Evolutionary conservation across 1,284 basidiomycete species (phyloP).

Genomic region (Vanrija pseudolonga): DNA sequence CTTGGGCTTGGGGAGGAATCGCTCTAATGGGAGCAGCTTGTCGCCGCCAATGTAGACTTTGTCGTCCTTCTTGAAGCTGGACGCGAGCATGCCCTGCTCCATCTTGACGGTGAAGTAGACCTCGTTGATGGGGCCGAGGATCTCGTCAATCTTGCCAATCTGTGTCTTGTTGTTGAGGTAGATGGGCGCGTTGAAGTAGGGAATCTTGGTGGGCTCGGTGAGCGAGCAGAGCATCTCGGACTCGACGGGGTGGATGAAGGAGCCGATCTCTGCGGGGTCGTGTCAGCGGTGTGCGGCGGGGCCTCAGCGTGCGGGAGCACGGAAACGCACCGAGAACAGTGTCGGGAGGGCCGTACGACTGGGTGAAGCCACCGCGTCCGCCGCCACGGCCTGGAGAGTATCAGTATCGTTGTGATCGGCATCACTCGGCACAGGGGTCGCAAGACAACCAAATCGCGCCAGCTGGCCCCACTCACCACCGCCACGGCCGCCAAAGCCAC

Average conservation of each 20-base stretch:
- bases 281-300: not conserved
- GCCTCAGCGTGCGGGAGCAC: not conserved
- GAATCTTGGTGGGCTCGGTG: constrained; percentile 80
- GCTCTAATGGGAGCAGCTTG: constrained; percentile 92
- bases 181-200: constrained; percentile 99
- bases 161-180: constrained; percentile 97
- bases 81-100: constrained; percentile 91
- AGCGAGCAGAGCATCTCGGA: constrained; percentile 97
- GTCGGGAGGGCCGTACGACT: constrained; percentile 74
- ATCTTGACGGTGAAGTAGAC: constrained; percentile 99
- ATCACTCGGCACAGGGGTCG: not conserved
- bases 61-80: constrained; percentile 94
- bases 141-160: constrained; percentile 90
- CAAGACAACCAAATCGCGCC: constrained; percentile 17
- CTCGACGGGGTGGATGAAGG: constrained; percentile 91
- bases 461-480: constrained; percentile 6
- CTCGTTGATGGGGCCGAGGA: constrained; percentile 84
- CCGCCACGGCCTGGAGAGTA: constrained; percentile 25
- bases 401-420: not conserved
- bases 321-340: constrained; percentile 66
- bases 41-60: constrained; percentile 96
- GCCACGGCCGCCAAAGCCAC: constrained; percentile 37
- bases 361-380: constrained; percentile 59
- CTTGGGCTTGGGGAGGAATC: constrained; percentile 98
- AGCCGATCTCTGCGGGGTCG: constrained; percentile 71